A percentile compares a stretch with the other conserved stretches of the same genome.
Conservation (phyloP, 495 filamentous ascomycete species). For the Saxophila tyrrhenica region DNA sequence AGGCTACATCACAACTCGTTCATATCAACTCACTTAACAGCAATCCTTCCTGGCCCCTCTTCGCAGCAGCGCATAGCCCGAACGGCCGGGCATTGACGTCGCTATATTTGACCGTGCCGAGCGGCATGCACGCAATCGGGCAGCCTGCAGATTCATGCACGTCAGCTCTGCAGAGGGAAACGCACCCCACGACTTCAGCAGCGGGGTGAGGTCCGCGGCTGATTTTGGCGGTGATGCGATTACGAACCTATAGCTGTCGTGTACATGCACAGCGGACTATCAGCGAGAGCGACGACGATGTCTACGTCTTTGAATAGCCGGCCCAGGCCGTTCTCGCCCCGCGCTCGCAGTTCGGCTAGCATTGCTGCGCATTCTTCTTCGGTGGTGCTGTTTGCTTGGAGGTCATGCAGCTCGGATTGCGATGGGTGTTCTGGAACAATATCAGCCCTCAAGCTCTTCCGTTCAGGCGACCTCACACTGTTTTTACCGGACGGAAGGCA, state of each 20-base stretch:
- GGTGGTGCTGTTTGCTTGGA: background rate
- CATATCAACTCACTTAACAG: background rate
- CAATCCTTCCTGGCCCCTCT: background rate
- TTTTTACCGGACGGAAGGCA: constrained; percentile 3
- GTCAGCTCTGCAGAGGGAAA: background rate
- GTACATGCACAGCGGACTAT: constrained; percentile 1
- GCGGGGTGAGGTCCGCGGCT: too few species aligned
- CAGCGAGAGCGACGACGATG: constrained; percentile 3
- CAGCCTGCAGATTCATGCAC: background rate
- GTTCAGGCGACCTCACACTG: background rate
- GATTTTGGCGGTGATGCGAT: background rate
- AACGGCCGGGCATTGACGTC: constrained; percentile 9
- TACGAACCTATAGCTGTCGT: background rate
- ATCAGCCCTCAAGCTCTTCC: background rate
- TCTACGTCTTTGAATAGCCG: background rate
- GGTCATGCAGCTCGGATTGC: constrained; percentile 9
- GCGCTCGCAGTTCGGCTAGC: background rate
- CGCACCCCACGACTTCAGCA: background rate
- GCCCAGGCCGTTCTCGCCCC: background rate
- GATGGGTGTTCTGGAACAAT: constrained; percentile 3
- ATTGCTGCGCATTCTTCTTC: background rate
- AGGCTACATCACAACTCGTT: background rate
- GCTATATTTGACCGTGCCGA: constrained; percentile 6
- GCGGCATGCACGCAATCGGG: constrained; percentile 4
- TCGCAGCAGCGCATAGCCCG: constrained; percentile 4